Evolutionary conservation across 2,329 filamentous ascomycete species (phyloP), one percentile per base, ranked within the genome.

Genomic region (Diaporthe eres): DNA sequence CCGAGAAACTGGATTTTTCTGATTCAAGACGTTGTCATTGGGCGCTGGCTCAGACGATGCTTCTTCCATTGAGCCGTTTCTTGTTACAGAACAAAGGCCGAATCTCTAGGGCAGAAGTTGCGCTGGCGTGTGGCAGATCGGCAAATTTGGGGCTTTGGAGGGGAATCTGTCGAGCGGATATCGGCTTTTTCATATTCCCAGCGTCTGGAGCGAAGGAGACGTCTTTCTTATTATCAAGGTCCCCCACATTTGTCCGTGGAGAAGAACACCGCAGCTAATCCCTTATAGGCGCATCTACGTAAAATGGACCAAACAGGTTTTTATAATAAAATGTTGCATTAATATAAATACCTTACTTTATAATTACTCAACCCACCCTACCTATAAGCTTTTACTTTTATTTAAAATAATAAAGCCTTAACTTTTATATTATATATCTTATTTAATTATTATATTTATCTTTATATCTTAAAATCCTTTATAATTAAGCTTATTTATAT

Each of bases 1-100:
- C 17, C 80, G 67, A 80, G 77, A 72, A 79, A 74, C 3, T 4
- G 28, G 42, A 15, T 4, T 22, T 15, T 6, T 31, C 42, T 4
- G 8, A 34, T 22, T 19, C 25, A 13, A 25, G 12, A 17, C 19
- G 12, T 34, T n/a, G 5, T 15, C 10, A 6, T 7, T 15, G 10
- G 34, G 57, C 9, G 19, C 57, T 9, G 34, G 4, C 34, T 10
- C 19, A 42, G 34, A 2, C 34, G 19, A n/a, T 7, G 15, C 10
- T 4, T 31, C 61, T 2, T 67, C 42, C 61, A 67, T 67, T n/a
- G 42, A 28, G 25, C 19, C 28, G 42, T n/a, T 5, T 15, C 6
- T 49, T 49, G n/a, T 34, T 44, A 19, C 39, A 15, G 42, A 9
- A 22, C 17, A 49, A 67, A 49, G 4, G 28, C 61, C 61, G 34